These are phyloP conservation scores for Fusarium decemcellulare DNA, from an alignment of 2,329 filamentous ascomycete genomes.

Conservation along the genomic window DNA sequence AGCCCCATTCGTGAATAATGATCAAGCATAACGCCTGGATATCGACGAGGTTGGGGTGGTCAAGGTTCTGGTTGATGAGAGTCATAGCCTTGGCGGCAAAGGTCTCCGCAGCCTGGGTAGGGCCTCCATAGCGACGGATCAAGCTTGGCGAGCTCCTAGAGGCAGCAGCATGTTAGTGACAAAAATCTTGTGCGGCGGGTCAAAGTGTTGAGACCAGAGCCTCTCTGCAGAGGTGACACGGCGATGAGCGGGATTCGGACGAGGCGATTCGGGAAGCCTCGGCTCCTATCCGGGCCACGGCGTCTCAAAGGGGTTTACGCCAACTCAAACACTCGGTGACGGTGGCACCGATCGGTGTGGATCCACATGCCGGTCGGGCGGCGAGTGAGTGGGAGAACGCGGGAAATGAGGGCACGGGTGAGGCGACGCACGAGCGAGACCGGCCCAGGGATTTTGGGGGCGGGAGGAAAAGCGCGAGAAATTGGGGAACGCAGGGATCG, in stretches of 20 bases:
- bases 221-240: slow-evolving; percentile 5
- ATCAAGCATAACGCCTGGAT: slow-evolving; percentile 73
- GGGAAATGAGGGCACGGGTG: slow-evolving; percentile 40
- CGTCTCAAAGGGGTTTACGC: slow-evolving; percentile 16
- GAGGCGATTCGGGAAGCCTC: slow-evolving; percentile 35
- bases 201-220: not conserved
- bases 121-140: slow-evolving; percentile 71
- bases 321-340: slow-evolving; percentile 36
- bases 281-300: slow-evolving; percentile 41
- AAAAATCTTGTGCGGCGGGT: not conserved
- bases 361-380: slow-evolving; percentile 42
- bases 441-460: slow-evolving; percentile 23
- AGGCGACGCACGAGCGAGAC: slow-evolving; percentile 17
- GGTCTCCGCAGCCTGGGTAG: slow-evolving; percentile 69
- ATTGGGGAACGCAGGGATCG: slow-evolving; percentile 33
- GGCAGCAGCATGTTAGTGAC: slow-evolving; percentile 26
- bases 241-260: slow-evolving; percentile 16
- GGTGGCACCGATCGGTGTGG: slow-evolving; percentile 45
- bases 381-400: slow-evolving; percentile 33
- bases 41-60: slow-evolving; percentile 72
- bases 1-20: slow-evolving; percentile 75
- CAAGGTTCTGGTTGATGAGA: slow-evolving; percentile 70
- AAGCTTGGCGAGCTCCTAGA: slow-evolving; percentile 68
- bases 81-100: slow-evolving; percentile 71
- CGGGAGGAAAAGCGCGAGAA: slow-evolving; percentile 35